These are phyloP conservation scores for Cercis canadensis DNA, from an alignment of 306 rosid genomes.

Conservation along the genomic window DNA sequence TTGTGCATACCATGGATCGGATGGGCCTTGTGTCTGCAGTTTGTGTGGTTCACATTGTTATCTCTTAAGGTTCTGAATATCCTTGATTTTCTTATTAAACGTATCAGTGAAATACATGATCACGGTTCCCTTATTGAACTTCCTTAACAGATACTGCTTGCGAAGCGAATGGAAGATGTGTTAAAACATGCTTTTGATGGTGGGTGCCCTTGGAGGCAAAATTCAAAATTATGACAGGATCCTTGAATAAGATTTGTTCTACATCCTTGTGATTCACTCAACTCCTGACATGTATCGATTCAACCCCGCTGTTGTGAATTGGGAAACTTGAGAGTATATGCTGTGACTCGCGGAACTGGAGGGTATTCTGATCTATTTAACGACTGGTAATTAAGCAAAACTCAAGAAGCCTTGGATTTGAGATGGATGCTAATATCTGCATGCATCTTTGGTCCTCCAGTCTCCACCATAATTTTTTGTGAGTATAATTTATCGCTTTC, in stretches of 20 bases:
- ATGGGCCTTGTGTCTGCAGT: not conserved
- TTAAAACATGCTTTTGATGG: constrained; percentile 81
- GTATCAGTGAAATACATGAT: constrained; percentile 16
- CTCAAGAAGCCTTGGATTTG: not conserved
- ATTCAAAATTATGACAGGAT: constrained; percentile 65
- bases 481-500: constrained; percentile 29
- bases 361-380: constrained; percentile 16
- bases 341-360: constrained; percentile 17
- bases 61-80: constrained; percentile 4
- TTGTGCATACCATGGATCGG: not conserved
- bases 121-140: constrained; percentile 1
- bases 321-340: not conserved
- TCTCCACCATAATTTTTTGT: constrained; percentile 28
- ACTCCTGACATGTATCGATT: constrained; percentile 29
- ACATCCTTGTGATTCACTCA: constrained; percentile 6
- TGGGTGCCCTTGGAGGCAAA: constrained; percentile 84
- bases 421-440: constrained; percentile 32
- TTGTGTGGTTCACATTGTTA: constrained; percentile 20
- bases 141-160: constrained; percentile 62
- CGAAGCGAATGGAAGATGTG: constrained; percentile 84
- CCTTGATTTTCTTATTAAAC: too few relatives aligned
- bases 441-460: constrained; percentile 18
- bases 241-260: constrained; percentile 17
- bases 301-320: constrained; percentile 26
- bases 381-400: constrained; percentile 12